Conservation (phyloP, 768 basidiomycete species). For the Coprinopsis strossmayeri region DNA sequence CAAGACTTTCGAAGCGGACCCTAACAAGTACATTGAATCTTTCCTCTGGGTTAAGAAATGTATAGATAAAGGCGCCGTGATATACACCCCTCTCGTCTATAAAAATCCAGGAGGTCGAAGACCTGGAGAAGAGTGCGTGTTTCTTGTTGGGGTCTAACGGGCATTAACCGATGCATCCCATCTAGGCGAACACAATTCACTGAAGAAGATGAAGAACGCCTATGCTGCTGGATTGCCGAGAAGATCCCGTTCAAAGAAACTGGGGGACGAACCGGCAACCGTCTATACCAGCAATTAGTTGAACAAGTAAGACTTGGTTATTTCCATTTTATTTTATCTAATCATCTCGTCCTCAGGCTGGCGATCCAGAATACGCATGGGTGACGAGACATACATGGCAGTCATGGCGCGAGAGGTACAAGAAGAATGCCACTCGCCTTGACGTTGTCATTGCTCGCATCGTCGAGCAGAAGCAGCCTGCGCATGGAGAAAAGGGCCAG, state of each 20-base stretch:
- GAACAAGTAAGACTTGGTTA: conserved; percentile 45
- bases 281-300: conserved; percentile 75
- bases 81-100: conserved; percentile 72
- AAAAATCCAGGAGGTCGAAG: conserved; percentile 81
- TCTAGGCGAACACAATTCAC: conserved; percentile 72
- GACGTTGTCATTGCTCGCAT: conserved; percentile 58
- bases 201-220: conserved; percentile 65
- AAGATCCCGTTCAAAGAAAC: conserved; percentile 83
- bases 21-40: conserved; percentile 74
- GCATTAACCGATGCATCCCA: neutral
- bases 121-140: conserved; percentile 70
- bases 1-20: conserved; percentile 61
- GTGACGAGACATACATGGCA: conserved; percentile 84
- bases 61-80: conserved; percentile 56
- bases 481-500: conserved; percentile 70
- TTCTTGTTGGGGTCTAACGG: too few relatives aligned
- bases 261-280: conserved; percentile 76
- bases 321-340: conserved; percentile 2
- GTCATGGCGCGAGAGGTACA: conserved; percentile 86
- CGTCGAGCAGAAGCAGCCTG: conserved; percentile 64
- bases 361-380: conserved; percentile 72
- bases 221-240: conserved; percentile 74
- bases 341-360: conserved; percentile 29
- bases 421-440: conserved; percentile 69
- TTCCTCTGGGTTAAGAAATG: conserved; percentile 83